Base-by-base conservation (phyloP, 1,284 basidiomycete species). In the Fistulina hepatica region DNA sequence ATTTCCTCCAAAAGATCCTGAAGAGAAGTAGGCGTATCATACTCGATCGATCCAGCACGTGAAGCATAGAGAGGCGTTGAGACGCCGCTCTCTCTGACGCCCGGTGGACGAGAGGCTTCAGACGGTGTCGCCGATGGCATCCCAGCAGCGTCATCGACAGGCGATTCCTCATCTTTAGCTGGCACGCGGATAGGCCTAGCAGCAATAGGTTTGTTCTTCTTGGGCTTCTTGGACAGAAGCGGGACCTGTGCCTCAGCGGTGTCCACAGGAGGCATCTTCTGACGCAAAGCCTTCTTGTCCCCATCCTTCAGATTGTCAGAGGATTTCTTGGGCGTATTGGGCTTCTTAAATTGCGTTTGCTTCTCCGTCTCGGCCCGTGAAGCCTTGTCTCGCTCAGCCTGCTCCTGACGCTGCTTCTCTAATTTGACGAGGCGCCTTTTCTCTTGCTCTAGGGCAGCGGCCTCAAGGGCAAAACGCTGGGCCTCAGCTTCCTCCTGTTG, bases 221-320 rank as follows among this genome's bases (percentile, higher is more conserved):
- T 85, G 3, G 81, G 78, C 59, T 81, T 76, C 55, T 76, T 83
- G 16, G 82, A 84, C 24, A 83, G 61, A 25, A 85, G 69, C 12
- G 81, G 81, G 12, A 72, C 73, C 50, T 83, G 81, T 2, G 65
- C 48, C 6, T 54, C 50, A 22, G 61, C 57, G 28, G 69, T 67
- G 1, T 45, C 31, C 3, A 50, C 46, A 21, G 59, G 45, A 25
- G 44, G 36, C 12, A 48, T 32, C 30, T 41, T 44, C 12, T 50
- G 39, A 31, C 59, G 50, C 9, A 39, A 31, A 8, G 37, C 27
- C 27, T 34, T 47, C 4, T 43, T 37, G 25, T 46, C 46, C 26
- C 44, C 41, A 13, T 50, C 40, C 32, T 61, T 57, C 15, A 47
- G 42, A 13, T 47, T 51, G 42, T 55, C 55, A 26, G 36, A 50